Conservation (phyloP, 1,284 basidiomycete genomes). For the Peniophora sp. region DNA sequence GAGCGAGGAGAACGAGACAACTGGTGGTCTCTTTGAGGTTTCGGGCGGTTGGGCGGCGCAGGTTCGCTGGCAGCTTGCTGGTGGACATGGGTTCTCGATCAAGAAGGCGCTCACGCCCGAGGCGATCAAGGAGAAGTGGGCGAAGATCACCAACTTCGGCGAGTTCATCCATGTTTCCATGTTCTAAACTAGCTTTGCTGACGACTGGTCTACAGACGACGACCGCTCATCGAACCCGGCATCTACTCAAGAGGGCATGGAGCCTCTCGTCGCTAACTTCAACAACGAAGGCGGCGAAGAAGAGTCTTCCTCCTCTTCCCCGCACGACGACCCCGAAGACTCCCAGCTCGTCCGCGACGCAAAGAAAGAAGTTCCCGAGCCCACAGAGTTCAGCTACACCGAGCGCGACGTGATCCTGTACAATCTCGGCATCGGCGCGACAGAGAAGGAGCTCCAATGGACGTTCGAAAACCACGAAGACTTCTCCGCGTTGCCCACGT, state of each 20-base stretch:
- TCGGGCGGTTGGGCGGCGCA: conserved; percentile 91
- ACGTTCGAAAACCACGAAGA: conserved; percentile 85
- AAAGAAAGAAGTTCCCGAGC: conserved; percentile 56
- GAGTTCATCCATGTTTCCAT: conserved; percentile 20
- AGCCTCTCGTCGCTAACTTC: conserved; percentile 79
- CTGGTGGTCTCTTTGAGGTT: conserved; percentile 82
- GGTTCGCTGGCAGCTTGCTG: conserved; percentile 89
- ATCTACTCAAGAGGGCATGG: conserved; percentile 64
- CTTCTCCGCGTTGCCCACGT: conserved; percentile 86
- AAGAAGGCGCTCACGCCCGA: conserved; percentile 73
- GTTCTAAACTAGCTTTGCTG: not conserved
- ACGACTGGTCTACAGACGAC: conserved; percentile 40
- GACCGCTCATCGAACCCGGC: conserved; percentile 73
- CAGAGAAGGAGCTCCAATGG: conserved; percentile 87
- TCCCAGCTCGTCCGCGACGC: conserved; percentile 77
- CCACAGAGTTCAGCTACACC: conserved; percentile 65
- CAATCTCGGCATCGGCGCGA: conserved; percentile 95
- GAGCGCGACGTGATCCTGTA: conserved; percentile 94
- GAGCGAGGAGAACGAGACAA: conserved; percentile 71
- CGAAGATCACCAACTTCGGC: conserved; percentile 78
- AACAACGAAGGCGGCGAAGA: conserved; percentile 43
- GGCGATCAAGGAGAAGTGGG: conserved; percentile 73
- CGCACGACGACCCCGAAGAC: conserved; percentile 79
- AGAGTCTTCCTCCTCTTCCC: conserved; percentile 28
- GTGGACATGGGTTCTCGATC: conserved; percentile 83